Percentiles rank a stretch among this genome's conserved stretches.
Conservation (phyloP, 139 green algal species). For the Volvox africanus region DNA sequence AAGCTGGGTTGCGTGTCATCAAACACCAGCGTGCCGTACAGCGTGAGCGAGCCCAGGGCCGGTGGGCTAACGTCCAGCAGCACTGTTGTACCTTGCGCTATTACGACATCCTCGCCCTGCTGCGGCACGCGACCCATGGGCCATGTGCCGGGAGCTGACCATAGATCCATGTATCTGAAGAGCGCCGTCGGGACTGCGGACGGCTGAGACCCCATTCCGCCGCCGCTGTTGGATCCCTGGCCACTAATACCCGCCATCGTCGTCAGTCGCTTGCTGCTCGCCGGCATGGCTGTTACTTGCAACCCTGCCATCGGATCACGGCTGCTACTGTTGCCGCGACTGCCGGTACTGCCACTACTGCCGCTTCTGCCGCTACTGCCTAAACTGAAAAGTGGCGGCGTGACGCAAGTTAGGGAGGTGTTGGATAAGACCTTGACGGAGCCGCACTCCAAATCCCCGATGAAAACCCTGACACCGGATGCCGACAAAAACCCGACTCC, state of each 20-base stretch:
- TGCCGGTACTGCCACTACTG: too few relatives aligned
- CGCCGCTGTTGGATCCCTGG: too few relatives aligned
- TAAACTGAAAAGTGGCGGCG: not conserved
- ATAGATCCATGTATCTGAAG: constrained; percentile 27
- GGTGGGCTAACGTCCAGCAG: constrained; percentile 62
- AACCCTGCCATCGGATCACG: too few relatives aligned
- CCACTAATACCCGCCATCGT: too few relatives aligned
- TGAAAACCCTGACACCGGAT: not conserved
- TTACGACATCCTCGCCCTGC: constrained; percentile 41
- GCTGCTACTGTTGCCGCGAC: too few relatives aligned
- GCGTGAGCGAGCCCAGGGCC: constrained; percentile 19
- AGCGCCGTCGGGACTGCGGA: too few relatives aligned
- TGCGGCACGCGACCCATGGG: constrained; percentile 42
- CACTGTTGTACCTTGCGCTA: constrained; percentile 38
- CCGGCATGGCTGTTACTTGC: too few relatives aligned
- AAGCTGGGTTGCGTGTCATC: constrained; percentile 21
- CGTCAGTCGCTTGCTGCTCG: too few relatives aligned
- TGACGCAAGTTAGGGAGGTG: not conserved
- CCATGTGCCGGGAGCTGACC: constrained; percentile 58
- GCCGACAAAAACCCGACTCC: not conserved
- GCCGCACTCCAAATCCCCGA: not conserved
- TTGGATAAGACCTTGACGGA: not conserved
- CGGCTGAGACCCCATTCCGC: too few relatives aligned
- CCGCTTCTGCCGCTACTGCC: too few relatives aligned
- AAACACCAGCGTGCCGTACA: constrained; percentile 26